These are phyloP conservation scores for Musa beccarii DNA, from an alignment of 176 grass and related monocot species.

Conservation along the genomic window DNA sequence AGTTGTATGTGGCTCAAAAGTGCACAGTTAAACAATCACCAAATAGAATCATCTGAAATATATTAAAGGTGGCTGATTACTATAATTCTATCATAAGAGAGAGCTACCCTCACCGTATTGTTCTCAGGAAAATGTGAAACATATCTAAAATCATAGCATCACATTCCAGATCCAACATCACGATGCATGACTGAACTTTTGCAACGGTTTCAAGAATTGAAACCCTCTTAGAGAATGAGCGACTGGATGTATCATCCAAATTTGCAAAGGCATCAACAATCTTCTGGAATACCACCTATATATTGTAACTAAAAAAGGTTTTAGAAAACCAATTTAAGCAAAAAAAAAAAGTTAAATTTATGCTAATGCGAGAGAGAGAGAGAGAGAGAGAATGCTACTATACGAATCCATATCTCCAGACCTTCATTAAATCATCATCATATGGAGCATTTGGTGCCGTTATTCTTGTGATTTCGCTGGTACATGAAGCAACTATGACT, in stretches of 20 bases:
- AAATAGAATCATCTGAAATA: too few species aligned
- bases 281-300: slow-evolving; percentile 54
- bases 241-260: slow-evolving; percentile 36
- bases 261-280: slow-evolving; percentile 63
- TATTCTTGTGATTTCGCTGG: slow-evolving; percentile 68
- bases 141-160: slow-evolving; percentile 56
- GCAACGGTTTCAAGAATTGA: slow-evolving; percentile 65
- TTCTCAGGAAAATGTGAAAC: slow-evolving; percentile 52
- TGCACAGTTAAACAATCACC: too few species aligned
- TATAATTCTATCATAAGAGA: too few species aligned
- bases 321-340: not conserved
- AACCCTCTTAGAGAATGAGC: slow-evolving; percentile 52
- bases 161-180: slow-evolving; percentile 82
- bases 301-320: not conserved
- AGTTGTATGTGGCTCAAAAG: too few species aligned
- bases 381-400: too few species aligned
- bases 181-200: slow-evolving; percentile 51
- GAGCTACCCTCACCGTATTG: slow-evolving; percentile 27
- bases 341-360: too few species aligned
- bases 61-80: too few species aligned
- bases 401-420: not conserved
- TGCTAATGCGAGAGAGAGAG: too few species aligned
- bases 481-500: slow-evolving; percentile 49
- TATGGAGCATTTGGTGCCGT: slow-evolving; percentile 63
- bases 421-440: slow-evolving; percentile 67